phyloP scores from a whole-genome alignment of 169 alveolate species.

The Condylostoma magnum region DNA sequence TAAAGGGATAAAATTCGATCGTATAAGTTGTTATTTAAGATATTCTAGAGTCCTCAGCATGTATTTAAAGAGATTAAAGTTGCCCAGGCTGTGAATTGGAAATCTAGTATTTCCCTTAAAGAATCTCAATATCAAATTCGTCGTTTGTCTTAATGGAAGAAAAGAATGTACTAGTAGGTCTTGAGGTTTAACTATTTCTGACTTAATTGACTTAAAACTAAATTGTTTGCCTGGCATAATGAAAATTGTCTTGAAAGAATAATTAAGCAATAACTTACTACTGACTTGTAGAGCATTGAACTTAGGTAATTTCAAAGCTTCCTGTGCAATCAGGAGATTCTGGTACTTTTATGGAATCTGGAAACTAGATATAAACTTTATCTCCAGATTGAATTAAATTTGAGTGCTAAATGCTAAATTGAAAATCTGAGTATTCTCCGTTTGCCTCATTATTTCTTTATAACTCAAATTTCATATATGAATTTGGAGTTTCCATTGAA shows the following conservation, averaged over 20 bases:
- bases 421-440: neutral
- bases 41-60: too few species aligned
- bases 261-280: neutral
- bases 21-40: too few species aligned
- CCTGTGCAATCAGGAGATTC: constrained; percentile 17
- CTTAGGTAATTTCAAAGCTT: neutral
- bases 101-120: too few species aligned
- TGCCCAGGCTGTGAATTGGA: too few species aligned
- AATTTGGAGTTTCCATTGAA: neutral
- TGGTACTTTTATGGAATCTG: neutral
- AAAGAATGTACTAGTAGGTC: neutral
- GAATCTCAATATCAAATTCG: too few species aligned
- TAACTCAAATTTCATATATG: neutral
- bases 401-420: neutral
- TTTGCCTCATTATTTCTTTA: neutral
- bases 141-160: constrained; percentile 6
- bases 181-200: constrained; percentile 7
- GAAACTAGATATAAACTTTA: neutral
- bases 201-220: neutral
- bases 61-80: too few species aligned
- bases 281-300: neutral
- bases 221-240: neutral
- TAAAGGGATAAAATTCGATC: too few species aligned
- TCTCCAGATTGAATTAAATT: neutral
- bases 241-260: neutral